Evolutionary conservation across 2,329 filamentous ascomycete genomes (phyloP).

Genomic region (Trichoderma hamatum): DNA sequence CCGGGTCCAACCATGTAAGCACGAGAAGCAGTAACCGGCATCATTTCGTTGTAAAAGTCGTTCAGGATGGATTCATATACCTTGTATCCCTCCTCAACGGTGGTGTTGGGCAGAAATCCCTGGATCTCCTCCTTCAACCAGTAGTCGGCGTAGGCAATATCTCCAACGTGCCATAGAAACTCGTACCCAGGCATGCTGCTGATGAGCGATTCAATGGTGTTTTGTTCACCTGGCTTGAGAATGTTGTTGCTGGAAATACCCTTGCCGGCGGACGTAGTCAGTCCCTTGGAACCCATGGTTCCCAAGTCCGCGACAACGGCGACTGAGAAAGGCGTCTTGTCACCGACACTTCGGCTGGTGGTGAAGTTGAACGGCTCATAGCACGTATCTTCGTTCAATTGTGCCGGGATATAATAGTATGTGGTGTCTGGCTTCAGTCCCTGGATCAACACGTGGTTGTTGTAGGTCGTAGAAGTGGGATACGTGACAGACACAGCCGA

Average conservation of each 20-base stretch:
- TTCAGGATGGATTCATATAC: slow-evolving; percentile 19
- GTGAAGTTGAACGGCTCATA: slow-evolving; percentile 25
- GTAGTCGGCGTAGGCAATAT: slow-evolving; percentile 20
- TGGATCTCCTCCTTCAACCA: slow-evolving; percentile 25
- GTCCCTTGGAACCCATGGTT: slow-evolving; percentile 10
- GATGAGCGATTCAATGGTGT: slow-evolving; percentile 17
- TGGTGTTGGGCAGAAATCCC: slow-evolving; percentile 21
- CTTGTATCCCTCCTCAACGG: slow-evolving; percentile 17
- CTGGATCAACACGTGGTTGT: slow-evolving; percentile 21
- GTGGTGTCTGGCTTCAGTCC: slow-evolving; percentile 17
- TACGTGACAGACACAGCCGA: slow-evolving; percentile 21
- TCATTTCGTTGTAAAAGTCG: slow-evolving; percentile 21
- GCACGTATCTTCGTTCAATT: neutral
- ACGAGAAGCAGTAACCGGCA: slow-evolving; percentile 10
- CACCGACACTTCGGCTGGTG: slow-evolving; percentile 14
- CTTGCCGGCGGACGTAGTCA: slow-evolving; percentile 6
- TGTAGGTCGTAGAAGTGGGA: slow-evolving; percentile 22
- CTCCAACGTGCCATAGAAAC: slow-evolving; percentile 20
- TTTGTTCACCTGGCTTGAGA: slow-evolving; percentile 15
- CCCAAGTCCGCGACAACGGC: slow-evolving; percentile 16
- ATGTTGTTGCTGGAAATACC: slow-evolving; percentile 6
- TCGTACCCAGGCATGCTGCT: slow-evolving; percentile 13
- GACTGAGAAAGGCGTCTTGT: slow-evolving; percentile 14
- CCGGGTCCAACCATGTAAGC: slow-evolving; percentile 20
- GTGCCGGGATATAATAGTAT: slow-evolving; percentile 18